Percentiles rank a stretch among this genome's conserved stretches.
These are phyloP conservation scores for Melanogaster broomeanus DNA, from an alignment of 768 basidiomycete genomes.

Conservation along the genomic window DNA sequence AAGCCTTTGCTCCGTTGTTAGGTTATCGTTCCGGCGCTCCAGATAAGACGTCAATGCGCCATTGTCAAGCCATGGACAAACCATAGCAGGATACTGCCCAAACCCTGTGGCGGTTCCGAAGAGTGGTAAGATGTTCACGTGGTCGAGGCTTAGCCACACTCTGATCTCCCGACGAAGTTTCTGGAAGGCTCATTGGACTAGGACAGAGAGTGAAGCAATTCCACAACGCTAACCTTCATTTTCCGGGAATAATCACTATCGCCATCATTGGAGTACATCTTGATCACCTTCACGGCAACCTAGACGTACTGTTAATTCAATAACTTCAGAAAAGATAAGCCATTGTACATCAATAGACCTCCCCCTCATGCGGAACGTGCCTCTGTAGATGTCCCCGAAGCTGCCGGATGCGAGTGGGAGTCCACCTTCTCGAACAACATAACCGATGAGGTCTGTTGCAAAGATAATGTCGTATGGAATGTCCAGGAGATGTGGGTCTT, in stretches of 20 bases:
- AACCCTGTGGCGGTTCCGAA: slow-evolving; percentile 16
- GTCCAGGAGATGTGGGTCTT: too few species aligned
- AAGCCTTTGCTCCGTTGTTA: neutral
- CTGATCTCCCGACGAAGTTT: slow-evolving; percentile 18
- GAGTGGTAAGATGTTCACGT: slow-evolving; percentile 21
- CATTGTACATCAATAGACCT: neutral
- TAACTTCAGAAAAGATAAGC: neutral
- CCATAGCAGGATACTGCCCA: slow-evolving; percentile 19
- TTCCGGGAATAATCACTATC: neutral
- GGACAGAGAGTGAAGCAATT: neutral
- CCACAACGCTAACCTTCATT: neutral
- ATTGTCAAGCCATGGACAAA: slow-evolving; percentile 21
- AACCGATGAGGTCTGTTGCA: neutral
- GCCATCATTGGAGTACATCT: neutral
- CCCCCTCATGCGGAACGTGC: neutral
- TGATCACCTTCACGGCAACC: slow-evolving; percentile 2
- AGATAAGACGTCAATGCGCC: slow-evolving; percentile 15
- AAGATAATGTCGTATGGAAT: too few species aligned
- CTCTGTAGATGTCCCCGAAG: slow-evolving; percentile 1
- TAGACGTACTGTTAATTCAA: neutral
- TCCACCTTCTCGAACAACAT: neutral
- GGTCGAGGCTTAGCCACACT: slow-evolving; percentile 17
- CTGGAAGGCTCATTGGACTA: neutral
- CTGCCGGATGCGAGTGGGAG: neutral
- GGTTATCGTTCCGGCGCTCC: neutral